Base-by-base conservation (phyloP, 352 stramenopile species). In the Peronospora belbahrii region DNA sequence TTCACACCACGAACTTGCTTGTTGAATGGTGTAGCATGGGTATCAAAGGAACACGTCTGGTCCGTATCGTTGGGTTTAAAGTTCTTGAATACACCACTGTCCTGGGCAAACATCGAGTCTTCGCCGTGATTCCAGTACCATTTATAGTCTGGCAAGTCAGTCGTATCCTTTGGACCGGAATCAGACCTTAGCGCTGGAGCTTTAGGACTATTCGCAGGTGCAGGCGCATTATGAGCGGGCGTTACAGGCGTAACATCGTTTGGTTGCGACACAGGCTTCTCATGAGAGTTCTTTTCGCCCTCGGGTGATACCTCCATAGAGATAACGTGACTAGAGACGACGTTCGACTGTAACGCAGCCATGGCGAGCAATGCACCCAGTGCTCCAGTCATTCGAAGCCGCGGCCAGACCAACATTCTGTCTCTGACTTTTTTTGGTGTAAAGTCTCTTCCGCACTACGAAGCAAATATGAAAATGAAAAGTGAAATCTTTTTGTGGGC, bases 1-100 rank as follows among this genome's bases (percentile, higher is more conserved):
- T 97, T 97, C 13, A 92, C 89, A 17, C 92, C 91, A 24, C 89
- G 85, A 42, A 98, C 56, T 28, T 65, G 60, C 13, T 47, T 50
- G 42, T 69, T 69, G 28, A 69, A 69, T 13, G 60, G 60, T 27
- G 60, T 69, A 14, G 50, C 64, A 67, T 89, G 78, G 10, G 56
- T 73, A 44, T 89, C 78, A 34, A 74, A 54, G 3, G 74, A 83
- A 55, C 78, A 89, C 38, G 72, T 87, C 45, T 72, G 60, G 34
- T 69, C 75, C 24, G 60, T 61, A 53, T 89, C 78, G 43, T 89
- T 65, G 0, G 78, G 66, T 51, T 65, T 67, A 55, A 89, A 89
- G 28, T 54, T 55, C 43, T 52, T 71, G 48, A 87, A 87, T 25
- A 70, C 57, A 42, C 58, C 65, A 30, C 65, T 82, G 34, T 50